These are phyloP conservation scores for Inga leiocalycina DNA, from an alignment of 306 rosid species.

Conservation along the genomic window DNA sequence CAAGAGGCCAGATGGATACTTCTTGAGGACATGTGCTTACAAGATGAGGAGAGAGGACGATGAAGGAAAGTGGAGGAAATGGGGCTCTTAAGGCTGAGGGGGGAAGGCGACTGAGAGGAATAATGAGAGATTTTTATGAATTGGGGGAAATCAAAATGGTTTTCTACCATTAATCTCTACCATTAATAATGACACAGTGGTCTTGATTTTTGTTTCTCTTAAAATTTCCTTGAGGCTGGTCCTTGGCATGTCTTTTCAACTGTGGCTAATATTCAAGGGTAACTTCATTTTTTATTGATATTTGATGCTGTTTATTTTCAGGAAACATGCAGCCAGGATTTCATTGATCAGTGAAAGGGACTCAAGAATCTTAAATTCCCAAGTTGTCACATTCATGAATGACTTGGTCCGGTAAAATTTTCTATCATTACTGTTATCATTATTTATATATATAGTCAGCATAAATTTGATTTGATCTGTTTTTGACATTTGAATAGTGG, in stretches of 20 bases:
- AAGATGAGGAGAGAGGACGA: neutral
- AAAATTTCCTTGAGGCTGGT: neutral
- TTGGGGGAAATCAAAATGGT: neutral
- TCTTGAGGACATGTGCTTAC: neutral
- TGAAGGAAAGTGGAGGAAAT: neutral
- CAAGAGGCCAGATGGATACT: neutral
- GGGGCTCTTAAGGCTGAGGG: neutral
- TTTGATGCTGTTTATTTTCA: slow-evolving; percentile 44
- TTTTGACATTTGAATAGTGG: neutral
- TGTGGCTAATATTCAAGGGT: neutral
- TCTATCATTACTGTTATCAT: neutral
- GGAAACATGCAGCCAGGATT: slow-evolving; percentile 59
- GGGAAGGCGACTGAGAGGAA: neutral
- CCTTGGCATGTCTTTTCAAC: neutral
- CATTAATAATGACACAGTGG: neutral
- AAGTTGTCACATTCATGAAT: slow-evolving; percentile 57
- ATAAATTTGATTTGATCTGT: neutral
- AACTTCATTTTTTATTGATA: neutral
- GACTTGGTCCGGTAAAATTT: slow-evolving; percentile 64
- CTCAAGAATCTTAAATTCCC: slow-evolving; percentile 51
- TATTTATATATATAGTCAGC: slow-evolving; percentile 17
- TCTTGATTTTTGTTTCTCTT: neutral
- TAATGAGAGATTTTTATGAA: neutral
- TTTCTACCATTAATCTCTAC: neutral
- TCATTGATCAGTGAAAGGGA: slow-evolving; percentile 45